Evolutionary conservation across 176 grass and related monocot species (phyloP).

Genomic region (Miscanthus lutarioriparius): DNA sequence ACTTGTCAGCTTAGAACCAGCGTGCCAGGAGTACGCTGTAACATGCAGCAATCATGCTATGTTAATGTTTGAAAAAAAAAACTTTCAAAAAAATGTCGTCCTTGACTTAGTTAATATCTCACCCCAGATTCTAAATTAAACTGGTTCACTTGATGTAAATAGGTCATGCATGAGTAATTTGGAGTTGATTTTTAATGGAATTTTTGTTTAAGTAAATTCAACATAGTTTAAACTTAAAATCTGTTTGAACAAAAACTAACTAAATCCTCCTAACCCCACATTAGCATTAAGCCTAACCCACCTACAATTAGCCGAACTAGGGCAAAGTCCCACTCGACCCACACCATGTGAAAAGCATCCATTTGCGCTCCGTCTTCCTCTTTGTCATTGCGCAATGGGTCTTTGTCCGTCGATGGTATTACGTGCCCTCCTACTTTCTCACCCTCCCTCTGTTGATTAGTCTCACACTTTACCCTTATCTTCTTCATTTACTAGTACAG

Average conservation of each 20-base stretch:
- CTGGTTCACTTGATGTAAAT: too few relatives aligned
- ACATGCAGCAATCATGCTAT: neutral
- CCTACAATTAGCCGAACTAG: too few relatives aligned
- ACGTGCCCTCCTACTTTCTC: too few relatives aligned
- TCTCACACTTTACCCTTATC: too few relatives aligned
- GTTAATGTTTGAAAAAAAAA: neutral
- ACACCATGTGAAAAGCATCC: too few relatives aligned
- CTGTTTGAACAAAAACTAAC: neutral
- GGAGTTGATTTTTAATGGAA: neutral
- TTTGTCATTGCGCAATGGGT: too few relatives aligned
- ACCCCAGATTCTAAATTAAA: neutral
- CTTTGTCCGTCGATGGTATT: too few relatives aligned
- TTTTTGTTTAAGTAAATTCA: neutral
- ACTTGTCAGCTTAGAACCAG: slow-evolving; percentile 18
- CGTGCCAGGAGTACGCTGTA: slow-evolving; percentile 3
- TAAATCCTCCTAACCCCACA: neutral
- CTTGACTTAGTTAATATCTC: neutral
- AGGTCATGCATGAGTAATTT: too few relatives aligned
- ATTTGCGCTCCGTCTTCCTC: too few relatives aligned
- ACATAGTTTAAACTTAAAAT: neutral
- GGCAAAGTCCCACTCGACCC: too few relatives aligned
- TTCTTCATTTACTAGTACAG: too few relatives aligned
- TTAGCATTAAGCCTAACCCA: neutral
- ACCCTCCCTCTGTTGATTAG: too few relatives aligned
- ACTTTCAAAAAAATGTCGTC: neutral